Conservation (phyloP, 306 rosid genomes). For the Ziziphus jujuba region DNA sequence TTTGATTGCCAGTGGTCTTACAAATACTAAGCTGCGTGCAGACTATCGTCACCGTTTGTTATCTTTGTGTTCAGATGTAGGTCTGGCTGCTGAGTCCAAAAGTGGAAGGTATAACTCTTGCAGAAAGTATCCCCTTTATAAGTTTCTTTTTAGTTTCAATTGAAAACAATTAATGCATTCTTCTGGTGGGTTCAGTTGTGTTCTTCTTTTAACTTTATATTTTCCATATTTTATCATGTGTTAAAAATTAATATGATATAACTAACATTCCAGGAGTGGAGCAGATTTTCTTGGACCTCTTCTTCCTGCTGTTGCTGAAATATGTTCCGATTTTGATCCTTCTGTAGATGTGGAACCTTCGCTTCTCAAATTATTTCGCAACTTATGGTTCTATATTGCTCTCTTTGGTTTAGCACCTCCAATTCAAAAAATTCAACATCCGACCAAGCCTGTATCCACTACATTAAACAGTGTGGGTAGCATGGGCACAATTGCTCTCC, state of each 20-base stretch:
- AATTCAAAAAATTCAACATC: slow-evolving; percentile 59
- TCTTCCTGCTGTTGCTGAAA: slow-evolving; percentile 97
- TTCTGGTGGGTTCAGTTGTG: slow-evolving; percentile 24
- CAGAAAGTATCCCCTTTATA: slow-evolving; percentile 20
- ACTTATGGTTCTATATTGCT: slow-evolving; percentile 96
- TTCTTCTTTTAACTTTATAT: slow-evolving; percentile 18
- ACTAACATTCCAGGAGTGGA: slow-evolving; percentile 74
- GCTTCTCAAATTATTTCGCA: slow-evolving; percentile 89
- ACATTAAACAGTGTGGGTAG: slow-evolving; percentile 84
- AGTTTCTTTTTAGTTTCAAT: slow-evolving; percentile 11
- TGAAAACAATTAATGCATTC: slow-evolving; percentile 8
- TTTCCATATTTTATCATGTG: slow-evolving; percentile 26
- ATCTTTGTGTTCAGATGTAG: slow-evolving; percentile 94
- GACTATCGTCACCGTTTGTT: slow-evolving; percentile 93
- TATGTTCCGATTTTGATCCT: slow-evolving; percentile 95
- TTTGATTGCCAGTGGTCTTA: slow-evolving; percentile 79
- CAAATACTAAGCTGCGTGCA: slow-evolving; percentile 61
- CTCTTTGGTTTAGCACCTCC: slow-evolving; percentile 99
- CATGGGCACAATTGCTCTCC: slow-evolving; percentile 75
- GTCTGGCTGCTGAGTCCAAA: slow-evolving; percentile 98
- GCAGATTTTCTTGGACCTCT: slow-evolving; percentile 96
- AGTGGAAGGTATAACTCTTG: slow-evolving; percentile 77
- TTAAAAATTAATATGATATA: slow-evolving; percentile 38
- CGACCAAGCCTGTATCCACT: slow-evolving; percentile 68
- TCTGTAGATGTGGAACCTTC: slow-evolving; percentile 85